Evolutionary conservation across 192 early-diverging fungal species (phyloP).

Genomic region (Piromyces finnis): DNA sequence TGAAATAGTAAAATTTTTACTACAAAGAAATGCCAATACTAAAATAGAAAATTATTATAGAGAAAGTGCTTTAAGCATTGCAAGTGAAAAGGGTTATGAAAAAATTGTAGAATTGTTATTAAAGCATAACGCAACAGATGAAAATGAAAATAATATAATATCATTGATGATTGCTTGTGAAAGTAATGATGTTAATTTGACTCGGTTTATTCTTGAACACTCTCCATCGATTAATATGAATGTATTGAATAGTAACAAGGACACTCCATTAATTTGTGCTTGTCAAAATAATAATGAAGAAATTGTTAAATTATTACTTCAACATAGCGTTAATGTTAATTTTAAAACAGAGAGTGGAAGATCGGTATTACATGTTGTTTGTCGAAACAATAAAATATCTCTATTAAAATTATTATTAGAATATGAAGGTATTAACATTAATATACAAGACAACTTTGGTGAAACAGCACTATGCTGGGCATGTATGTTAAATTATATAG

Average conservation of each 20-base stretch:
- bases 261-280: neutral
- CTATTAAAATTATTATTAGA: neutral
- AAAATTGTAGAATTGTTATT: neutral
- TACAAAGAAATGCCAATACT: neutral
- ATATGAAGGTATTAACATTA: neutral
- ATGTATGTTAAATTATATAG: neutral
- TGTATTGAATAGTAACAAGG: neutral
- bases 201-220: neutral
- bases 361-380: neutral
- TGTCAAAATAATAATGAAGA: neutral
- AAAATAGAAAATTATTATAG: neutral
- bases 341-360: neutral
- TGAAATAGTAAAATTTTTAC: neutral
- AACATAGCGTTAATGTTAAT: neutral
- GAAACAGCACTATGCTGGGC: neutral
- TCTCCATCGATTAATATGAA: neutral
- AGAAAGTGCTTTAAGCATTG: neutral
- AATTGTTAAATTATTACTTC: neutral
- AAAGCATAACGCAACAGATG: neutral
- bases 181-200: neutral
- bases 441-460: neutral
- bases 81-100: neutral
- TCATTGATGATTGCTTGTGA: neutral
- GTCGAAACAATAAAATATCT: neutral
- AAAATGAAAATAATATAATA: neutral